Evolutionary conservation across 768 basidiomycete genomes (phyloP).

Genomic region (Tephrocybe sp.): DNA sequence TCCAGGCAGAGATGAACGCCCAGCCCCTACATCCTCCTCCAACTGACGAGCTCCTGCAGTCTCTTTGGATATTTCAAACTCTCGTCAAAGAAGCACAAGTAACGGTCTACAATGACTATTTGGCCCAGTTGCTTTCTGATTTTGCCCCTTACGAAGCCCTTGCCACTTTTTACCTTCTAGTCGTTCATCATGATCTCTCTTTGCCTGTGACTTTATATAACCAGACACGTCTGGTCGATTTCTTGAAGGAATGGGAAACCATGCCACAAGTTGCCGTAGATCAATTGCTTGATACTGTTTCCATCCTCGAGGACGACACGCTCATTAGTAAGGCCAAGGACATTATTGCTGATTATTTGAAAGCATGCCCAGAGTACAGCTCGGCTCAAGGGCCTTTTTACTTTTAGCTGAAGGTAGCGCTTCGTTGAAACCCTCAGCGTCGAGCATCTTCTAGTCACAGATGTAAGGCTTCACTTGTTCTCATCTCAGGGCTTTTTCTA

Average conservation of each 20-base stretch:
- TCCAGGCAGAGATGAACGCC: background rate
- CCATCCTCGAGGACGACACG: background rate
- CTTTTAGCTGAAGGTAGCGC: background rate
- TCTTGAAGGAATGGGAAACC: background rate
- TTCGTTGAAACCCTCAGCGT: background rate
- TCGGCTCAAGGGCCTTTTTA: background rate
- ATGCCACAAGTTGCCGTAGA: conserved; percentile 6
- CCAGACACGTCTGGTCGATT: conserved; percentile 2
- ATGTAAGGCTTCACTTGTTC: background rate
- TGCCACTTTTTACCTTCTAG: conserved; percentile 6
- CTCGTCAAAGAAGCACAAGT: conserved; percentile 10
- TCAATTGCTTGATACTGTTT: background rate
- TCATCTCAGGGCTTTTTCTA: background rate
- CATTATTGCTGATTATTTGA: conserved; percentile 1
- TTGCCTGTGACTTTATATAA: conserved; percentile 6
- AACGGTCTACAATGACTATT: conserved; percentile 2
- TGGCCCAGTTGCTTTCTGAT: conserved; percentile 4
- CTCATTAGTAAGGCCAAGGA: conserved; percentile 1
- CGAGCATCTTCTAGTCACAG: background rate
- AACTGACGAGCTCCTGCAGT: conserved; percentile 9
- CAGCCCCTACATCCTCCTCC: background rate
- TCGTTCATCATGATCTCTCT: background rate
- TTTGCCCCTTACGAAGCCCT: conserved; percentile 5
- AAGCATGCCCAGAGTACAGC: background rate
- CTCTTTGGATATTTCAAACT: conserved; percentile 9